A percentile compares a stretch with the other conserved stretches of the same genome.
Evolutionary conservation across 345 rosid genomes (phyloP).

Genomic region (Acer campestre): DNA sequence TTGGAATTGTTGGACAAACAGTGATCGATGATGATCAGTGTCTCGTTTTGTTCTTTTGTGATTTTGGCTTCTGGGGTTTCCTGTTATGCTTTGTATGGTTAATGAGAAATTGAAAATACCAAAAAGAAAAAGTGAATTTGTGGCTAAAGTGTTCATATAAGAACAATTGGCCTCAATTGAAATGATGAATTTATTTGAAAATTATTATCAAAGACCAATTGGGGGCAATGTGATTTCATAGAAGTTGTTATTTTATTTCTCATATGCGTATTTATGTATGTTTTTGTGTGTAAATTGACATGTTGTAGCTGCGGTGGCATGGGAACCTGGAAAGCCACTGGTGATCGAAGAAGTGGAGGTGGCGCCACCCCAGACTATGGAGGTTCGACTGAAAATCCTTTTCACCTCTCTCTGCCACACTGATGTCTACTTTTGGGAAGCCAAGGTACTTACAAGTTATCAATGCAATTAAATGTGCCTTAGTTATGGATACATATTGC

Average conservation of each 20-base stretch:
- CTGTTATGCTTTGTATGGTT: too few species aligned
- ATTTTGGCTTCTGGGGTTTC: too few species aligned
- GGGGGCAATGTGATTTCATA: too few species aligned
- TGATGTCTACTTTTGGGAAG: conserved; percentile 60
- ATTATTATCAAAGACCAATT: too few species aligned
- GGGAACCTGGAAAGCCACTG: conserved; percentile 64
- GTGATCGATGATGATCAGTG: not conserved
- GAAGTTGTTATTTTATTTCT: too few species aligned
- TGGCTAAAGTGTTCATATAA: too few species aligned
- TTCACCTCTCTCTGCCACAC: conserved; percentile 48
- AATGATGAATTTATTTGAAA: too few species aligned
- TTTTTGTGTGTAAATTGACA: not conserved
- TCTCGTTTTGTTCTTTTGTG: not conserved
- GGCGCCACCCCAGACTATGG: conserved; percentile 51
- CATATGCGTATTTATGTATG: not conserved
- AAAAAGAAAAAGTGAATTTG: too few species aligned
- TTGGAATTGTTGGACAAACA: not conserved
- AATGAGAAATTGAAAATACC: too few species aligned
- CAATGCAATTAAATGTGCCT: not conserved
- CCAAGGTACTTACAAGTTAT: conserved; percentile 31
- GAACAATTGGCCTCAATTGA: too few species aligned
- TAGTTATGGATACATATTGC: too few species aligned
- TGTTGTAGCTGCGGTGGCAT: conserved; percentile 50
- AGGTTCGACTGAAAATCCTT: conserved; percentile 46
- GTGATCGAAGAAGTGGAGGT: conserved; percentile 55